A percentile compares a stretch with the other conserved stretches of the same genome.
These are phyloP conservation scores for Fusarium fujikuroi DNA, from an alignment of 2,329 filamentous ascomycete species.

Conservation along the genomic window DNA sequence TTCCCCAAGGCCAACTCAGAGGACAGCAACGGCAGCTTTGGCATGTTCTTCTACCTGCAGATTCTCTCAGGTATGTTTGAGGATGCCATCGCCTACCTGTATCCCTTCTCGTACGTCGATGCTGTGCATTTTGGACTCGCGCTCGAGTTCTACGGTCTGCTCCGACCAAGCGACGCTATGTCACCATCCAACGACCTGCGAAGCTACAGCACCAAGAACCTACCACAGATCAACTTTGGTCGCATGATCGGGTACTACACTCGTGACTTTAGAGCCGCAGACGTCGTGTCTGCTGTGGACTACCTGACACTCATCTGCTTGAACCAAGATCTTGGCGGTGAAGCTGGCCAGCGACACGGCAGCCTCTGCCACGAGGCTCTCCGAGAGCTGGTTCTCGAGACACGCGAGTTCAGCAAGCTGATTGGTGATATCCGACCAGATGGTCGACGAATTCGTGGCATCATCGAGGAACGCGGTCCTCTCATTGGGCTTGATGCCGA, in stretches of 20 bases:
- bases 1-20: slow-evolving; percentile 86
- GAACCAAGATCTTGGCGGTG: slow-evolving; percentile 82
- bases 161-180: slow-evolving; percentile 86
- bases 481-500: slow-evolving; percentile 84
- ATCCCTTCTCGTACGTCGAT: slow-evolving; percentile 90
- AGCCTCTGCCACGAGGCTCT: slow-evolving; percentile 91
- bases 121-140: slow-evolving; percentile 95
- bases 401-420: slow-evolving; percentile 91
- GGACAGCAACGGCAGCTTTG: slow-evolving; percentile 79
- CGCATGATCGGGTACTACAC: slow-evolving; percentile 96
- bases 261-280: slow-evolving; percentile 90
- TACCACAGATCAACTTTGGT: slow-evolving; percentile 91
- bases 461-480: slow-evolving; percentile 85
- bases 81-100: slow-evolving; percentile 90
- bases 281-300: slow-evolving; percentile 89
- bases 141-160: slow-evolving; percentile 86
- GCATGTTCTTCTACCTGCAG: slow-evolving; percentile 93
- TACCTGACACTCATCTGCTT: slow-evolving; percentile 93
- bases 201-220: slow-evolving; percentile 72
- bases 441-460: slow-evolving; percentile 84
- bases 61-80: slow-evolving; percentile 93
- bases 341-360: slow-evolving; percentile 79
- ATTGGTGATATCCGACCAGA: slow-evolving; percentile 91
- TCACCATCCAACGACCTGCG: slow-evolving; percentile 77
- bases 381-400: slow-evolving; percentile 95